Evolutionary conservation across 345 rosid genomes (phyloP), one percentile per base, ranked within the genome.

Genomic region (Corchorus olitorius): DNA sequence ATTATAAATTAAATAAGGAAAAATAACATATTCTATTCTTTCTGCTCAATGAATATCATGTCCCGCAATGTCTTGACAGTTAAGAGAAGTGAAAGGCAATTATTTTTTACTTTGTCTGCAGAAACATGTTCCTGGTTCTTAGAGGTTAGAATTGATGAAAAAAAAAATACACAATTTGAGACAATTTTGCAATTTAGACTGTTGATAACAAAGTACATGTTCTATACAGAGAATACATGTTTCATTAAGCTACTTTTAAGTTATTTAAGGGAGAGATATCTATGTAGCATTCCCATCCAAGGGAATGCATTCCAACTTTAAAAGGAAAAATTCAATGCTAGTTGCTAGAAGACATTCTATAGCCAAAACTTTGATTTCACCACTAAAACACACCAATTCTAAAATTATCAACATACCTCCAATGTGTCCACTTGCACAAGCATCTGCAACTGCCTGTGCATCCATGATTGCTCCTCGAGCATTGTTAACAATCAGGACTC

Each of bases 381-480:
- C 54, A 7, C n/a, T 22, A 54, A 4, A 62, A 46, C 7, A 53
- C 5, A 17, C 33, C 39, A 4, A 60, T 27, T 27, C 27, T 33
- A 8, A 76, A 54, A 60, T 33, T 7, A 34, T 35, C 37, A 33
- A 15, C 20, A 60, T 67, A 88, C 97, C 99, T 81, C 86, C 99
- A 77, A 95, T 88, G 10, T 89, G 99, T 76, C 98, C 98, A 70
- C 89, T 93, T 39, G 90, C 77, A 72, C 88, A 88, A 43, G 94
- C 99, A 65, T 95, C 93, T 2, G 82, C 98, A 78, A 95, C 97
- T 6, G 98, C 97, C 77, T 93, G 93, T 10, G 91, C 86, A 13
- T 95, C 97, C 96, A 92, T 89, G 75, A 95, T 92, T 58, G 99
- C 97, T 80, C 94, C 99, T 78, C 99, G 88, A 33, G 99, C 99